A percentile compares a stretch with the other conserved stretches of the same genome.
Conservation (phyloP, 2,329 filamentous ascomycete genomes). For the Coniochaeta sp. region DNA sequence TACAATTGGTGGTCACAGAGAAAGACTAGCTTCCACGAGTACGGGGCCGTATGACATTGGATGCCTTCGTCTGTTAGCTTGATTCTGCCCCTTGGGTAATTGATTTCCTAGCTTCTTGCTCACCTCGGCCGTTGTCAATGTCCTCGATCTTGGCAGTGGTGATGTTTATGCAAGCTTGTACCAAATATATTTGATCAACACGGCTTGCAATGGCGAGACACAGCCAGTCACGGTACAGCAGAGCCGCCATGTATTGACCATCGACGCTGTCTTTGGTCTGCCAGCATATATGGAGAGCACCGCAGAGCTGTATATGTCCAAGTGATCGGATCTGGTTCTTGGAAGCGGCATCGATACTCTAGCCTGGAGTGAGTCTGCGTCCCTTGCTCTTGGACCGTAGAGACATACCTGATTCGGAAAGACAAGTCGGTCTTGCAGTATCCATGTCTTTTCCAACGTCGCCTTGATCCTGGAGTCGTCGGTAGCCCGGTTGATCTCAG, state of each 20-base stretch:
- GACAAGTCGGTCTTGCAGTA: slow-evolving; percentile 72
- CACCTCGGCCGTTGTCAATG: slow-evolving; percentile 67
- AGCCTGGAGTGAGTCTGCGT: slow-evolving; percentile 11
- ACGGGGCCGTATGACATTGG: slow-evolving; percentile 77
- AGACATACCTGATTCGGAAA: slow-evolving; percentile 62
- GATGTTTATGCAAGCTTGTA: slow-evolving; percentile 67
- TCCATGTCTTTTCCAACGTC: slow-evolving; percentile 73
- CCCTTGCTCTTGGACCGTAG: neutral
- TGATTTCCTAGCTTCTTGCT: neutral
- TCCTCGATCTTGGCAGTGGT: slow-evolving; percentile 60
- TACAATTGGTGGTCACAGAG: slow-evolving; percentile 69
- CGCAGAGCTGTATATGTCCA: slow-evolving; percentile 74
- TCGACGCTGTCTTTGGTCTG: slow-evolving; percentile 59
- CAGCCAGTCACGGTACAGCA: slow-evolving; percentile 75
- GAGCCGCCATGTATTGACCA: slow-evolving; percentile 77
- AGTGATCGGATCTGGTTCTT: slow-evolving; percentile 68
- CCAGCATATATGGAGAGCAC: slow-evolving; percentile 77
- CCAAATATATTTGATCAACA: slow-evolving; percentile 59
- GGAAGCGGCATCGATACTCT: slow-evolving; percentile 44
- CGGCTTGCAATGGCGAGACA: slow-evolving; percentile 64
- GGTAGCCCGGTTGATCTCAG: slow-evolving; percentile 77
- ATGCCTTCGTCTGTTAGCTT: slow-evolving; percentile 50
- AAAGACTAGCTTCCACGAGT: slow-evolving; percentile 90
- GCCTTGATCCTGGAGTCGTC: slow-evolving; percentile 63
- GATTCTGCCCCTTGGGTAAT: neutral